A percentile compares a stretch with the other conserved stretches of the same genome.
phyloP scores from a whole-genome alignment of 106 monocot species.

The Agapanthus africanus region DNA sequence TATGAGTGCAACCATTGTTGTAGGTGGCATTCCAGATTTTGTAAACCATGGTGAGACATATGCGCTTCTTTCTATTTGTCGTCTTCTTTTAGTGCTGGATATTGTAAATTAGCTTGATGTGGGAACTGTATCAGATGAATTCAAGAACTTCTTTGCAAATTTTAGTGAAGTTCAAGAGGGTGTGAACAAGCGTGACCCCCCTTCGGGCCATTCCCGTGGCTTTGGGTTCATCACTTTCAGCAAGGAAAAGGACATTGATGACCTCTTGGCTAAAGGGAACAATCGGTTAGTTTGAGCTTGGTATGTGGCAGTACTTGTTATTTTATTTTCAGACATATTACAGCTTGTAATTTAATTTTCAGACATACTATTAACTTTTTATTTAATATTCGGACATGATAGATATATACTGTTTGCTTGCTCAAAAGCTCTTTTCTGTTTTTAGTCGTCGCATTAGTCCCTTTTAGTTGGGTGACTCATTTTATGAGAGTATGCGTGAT shows the following conservation, averaged over 20 bases:
- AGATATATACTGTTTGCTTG: no score
- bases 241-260: slow-evolving; percentile 60
- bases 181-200: slow-evolving; percentile 64
- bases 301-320: no score
- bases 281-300: no score
- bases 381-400: no score
- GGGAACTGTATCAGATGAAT: slow-evolving; percentile 44
- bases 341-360: no score
- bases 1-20: slow-evolving; percentile 48
- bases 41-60: slow-evolving; percentile 38
- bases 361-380: no score
- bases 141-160: slow-evolving; percentile 59
- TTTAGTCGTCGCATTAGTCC: no score
- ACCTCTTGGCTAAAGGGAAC: slow-evolving; percentile 65
- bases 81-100: no score
- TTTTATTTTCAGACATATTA: no score
- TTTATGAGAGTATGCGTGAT: no score
- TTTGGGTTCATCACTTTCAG: slow-evolving; percentile 79
- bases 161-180: slow-evolving; percentile 63
- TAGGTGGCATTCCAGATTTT: slow-evolving; percentile 58
- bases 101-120: not conserved
- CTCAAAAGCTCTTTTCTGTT: no score
- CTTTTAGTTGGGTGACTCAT: no score
- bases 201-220: slow-evolving; percentile 59
- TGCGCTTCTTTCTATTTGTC: not conserved